Percentiles rank a stretch among this genome's conserved stretches.
Conservation (phyloP, 306 rosid genomes). For the Begonia loranthoides region DNA sequence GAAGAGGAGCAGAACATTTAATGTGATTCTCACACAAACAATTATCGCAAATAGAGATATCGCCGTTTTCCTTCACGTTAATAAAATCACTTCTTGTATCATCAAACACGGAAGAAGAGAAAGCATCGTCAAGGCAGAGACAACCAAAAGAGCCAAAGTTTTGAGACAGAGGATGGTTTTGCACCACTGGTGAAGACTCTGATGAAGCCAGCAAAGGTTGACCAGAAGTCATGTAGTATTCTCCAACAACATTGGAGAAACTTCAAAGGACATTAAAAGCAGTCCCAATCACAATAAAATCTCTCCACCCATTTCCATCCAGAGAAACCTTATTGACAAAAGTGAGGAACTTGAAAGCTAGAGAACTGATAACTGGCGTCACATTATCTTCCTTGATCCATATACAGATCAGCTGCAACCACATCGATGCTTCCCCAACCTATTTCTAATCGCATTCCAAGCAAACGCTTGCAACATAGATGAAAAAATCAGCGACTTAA, state of each 20-base stretch:
- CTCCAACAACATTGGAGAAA: constrained; percentile 31
- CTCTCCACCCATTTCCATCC: constrained; percentile 10
- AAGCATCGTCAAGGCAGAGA: constrained; percentile 20
- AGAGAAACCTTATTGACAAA: background rate
- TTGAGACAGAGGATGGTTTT: constrained; percentile 11
- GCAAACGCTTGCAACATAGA: background rate
- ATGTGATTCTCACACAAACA: constrained; percentile 17
- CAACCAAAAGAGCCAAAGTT: constrained; percentile 16
- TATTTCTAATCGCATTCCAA: background rate
- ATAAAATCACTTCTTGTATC: constrained; percentile 13
- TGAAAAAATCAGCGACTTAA: background rate
- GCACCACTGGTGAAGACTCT: constrained; percentile 22
- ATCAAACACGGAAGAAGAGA: constrained; percentile 20
- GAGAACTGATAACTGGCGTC: background rate
- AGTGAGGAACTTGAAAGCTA: constrained; percentile 5
- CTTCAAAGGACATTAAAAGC: constrained; percentile 6
- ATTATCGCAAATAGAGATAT: constrained; percentile 13
- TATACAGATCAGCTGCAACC: background rate
- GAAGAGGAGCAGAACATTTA: constrained; percentile 3
- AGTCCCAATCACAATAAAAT: constrained; percentile 2
- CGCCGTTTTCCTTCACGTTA: constrained; percentile 16
- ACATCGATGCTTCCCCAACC: background rate
- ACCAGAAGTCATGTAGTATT: constrained; percentile 45
- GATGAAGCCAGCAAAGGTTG: constrained; percentile 37
- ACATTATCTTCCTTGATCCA: background rate